Evolutionary conservation across 73 alveolate genomes (phyloP).

Genomic region (Diophrys sp.): DNA sequence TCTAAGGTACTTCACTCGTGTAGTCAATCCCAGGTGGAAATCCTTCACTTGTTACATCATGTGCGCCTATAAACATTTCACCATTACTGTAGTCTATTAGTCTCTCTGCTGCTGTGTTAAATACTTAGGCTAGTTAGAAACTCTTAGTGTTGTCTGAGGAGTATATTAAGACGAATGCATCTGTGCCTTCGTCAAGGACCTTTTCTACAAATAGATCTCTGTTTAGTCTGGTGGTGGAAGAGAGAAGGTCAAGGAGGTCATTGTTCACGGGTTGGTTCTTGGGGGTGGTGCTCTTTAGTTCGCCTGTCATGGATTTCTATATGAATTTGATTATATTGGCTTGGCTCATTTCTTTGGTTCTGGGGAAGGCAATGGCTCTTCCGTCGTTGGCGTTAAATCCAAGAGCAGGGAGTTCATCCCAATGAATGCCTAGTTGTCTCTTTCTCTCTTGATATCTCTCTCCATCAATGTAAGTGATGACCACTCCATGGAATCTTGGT

Average conservation of each 20-base stretch:
- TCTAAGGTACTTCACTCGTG: conserved; percentile 14
- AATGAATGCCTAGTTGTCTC: conserved; percentile 26
- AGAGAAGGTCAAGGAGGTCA: background rate
- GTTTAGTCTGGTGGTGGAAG: background rate
- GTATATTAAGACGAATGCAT: conserved; percentile 21
- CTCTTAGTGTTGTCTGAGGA: conserved; percentile 7
- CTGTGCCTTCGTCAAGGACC: conserved; percentile 26
- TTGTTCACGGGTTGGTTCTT: background rate
- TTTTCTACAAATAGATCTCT: background rate
- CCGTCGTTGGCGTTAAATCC: conserved; percentile 33
- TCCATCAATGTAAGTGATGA: conserved; percentile 36
- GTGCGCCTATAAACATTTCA: background rate
- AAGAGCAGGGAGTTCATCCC: conserved; percentile 46
- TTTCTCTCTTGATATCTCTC: background rate
- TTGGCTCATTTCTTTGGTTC: conserved; percentile 15
- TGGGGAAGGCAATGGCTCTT: conserved; percentile 36
- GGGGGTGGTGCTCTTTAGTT: background rate
- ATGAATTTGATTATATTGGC: conserved; percentile 4
- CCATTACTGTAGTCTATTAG: background rate
- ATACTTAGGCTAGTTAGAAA: background rate
- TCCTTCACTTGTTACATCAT: conserved; percentile 30
- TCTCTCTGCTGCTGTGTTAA: conserved; percentile 19
- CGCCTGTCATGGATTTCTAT: conserved; percentile 6
- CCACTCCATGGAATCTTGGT: conserved; percentile 9
- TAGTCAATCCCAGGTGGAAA: conserved; percentile 28